Conservation (phyloP, 306 rosid genomes). For the Rosa persica region DNA sequence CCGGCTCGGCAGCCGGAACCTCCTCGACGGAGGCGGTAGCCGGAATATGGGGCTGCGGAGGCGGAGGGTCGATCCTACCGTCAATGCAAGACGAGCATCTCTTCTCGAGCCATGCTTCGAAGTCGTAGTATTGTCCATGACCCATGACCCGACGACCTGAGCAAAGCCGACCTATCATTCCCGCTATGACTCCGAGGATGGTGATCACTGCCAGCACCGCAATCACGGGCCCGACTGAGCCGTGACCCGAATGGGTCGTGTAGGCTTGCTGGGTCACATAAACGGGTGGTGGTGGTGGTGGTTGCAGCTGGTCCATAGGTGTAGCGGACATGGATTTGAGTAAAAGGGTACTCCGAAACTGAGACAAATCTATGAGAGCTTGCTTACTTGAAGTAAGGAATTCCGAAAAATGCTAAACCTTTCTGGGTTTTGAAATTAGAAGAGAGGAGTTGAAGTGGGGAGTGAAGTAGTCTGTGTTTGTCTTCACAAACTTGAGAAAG, state of each 20-base stretch:
- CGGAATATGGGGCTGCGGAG: slow-evolving; percentile 14
- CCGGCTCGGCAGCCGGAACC: slow-evolving; percentile 16
- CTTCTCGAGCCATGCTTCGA: slow-evolving; percentile 74
- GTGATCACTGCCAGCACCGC: slow-evolving; percentile 71
- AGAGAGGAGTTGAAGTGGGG: not conserved
- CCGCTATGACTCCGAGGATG: slow-evolving; percentile 70
- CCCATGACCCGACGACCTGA: slow-evolving; percentile 83
- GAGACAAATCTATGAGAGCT: not conserved
- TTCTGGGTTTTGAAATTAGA: not conserved
- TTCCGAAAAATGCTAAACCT: not conserved
- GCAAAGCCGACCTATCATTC: slow-evolving; percentile 81
- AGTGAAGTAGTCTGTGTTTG: not conserved
- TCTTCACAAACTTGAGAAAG: not conserved
- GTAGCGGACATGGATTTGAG: not conserved
- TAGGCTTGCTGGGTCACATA: slow-evolving; percentile 48
- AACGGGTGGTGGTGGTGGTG: slow-evolving; percentile 47
- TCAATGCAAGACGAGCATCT: slow-evolving; percentile 83
- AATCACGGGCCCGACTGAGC: slow-evolving; percentile 77
- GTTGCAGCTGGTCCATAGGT: slow-evolving; percentile 39
- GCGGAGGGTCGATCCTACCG: slow-evolving; percentile 52
- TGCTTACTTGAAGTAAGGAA: no score
- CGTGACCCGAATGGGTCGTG: slow-evolving; percentile 53
- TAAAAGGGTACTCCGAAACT: not conserved
- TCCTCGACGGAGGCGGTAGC: slow-evolving; percentile 9
- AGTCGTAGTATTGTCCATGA: slow-evolving; percentile 53